Percentiles rank a stretch among this genome's conserved stretches.
Conservation (phyloP, 345 rosid species). For the Microcos paniculata region DNA sequence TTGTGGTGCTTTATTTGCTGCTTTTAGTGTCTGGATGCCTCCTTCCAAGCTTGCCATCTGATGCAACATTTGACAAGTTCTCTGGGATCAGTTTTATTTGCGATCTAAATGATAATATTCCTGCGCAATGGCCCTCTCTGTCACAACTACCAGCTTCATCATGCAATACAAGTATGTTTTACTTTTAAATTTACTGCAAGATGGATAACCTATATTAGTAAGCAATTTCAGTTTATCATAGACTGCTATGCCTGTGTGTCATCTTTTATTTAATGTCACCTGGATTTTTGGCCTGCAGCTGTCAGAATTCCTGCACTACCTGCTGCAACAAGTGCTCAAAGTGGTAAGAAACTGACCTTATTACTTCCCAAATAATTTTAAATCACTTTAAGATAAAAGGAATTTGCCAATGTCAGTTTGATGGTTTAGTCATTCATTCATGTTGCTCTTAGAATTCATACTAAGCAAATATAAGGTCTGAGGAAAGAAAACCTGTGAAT, state of each 20-base stretch:
- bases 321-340: slow-evolving; percentile 81
- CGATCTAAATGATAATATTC: slow-evolving; percentile 95
- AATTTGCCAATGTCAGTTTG: neutral
- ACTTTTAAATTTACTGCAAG: neutral
- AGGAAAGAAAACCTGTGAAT: neutral
- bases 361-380: neutral
- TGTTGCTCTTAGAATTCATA: neutral
- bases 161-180: slow-evolving; percentile 68
- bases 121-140: slow-evolving; percentile 87
- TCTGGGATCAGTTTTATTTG: slow-evolving; percentile 91
- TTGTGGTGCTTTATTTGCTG: slow-evolving; percentile 13
- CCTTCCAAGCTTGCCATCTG: slow-evolving; percentile 93
- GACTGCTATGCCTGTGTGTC: neutral
- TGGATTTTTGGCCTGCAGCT: slow-evolving; percentile 44
- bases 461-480: neutral
- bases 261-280: neutral
- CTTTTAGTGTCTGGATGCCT: slow-evolving; percentile 86
- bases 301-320: slow-evolving; percentile 91
- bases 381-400: neutral
- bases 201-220: neutral
- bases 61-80: slow-evolving; percentile 76
- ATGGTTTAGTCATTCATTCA: neutral
- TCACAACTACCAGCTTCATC: slow-evolving; percentile 55
- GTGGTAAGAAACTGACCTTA: slow-evolving; percentile 37
- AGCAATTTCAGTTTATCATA: neutral